Evolutionary conservation across 225 moss, liverwort and hornwort species (phyloP).

Genomic region (Physcomitrellopsis africana): DNA sequence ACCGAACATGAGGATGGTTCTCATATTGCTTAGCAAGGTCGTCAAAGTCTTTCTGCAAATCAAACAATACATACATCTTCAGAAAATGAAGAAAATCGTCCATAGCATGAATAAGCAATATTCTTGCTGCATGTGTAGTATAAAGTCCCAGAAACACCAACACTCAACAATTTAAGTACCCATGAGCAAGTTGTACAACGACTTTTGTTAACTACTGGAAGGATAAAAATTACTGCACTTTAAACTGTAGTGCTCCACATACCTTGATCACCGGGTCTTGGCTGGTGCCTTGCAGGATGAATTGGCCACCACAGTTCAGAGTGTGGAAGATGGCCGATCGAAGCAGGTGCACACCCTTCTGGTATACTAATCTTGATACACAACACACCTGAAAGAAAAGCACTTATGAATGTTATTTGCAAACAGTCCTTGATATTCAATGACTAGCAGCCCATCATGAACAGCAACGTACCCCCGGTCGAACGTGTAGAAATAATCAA

Average conservation of each 20-base stretch:
- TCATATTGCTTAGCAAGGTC: constrained; percentile 59
- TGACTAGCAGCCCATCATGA: not conserved
- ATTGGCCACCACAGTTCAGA: constrained; percentile 68
- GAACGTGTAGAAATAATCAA: not conserved
- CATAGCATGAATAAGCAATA: not conserved
- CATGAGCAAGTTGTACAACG: no score
- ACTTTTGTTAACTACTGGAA: no score
- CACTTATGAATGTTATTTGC: not conserved
- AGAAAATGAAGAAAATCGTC: not conserved
- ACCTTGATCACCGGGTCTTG: constrained; percentile 71
- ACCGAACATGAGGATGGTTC: constrained; percentile 63
- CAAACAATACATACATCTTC: not conserved
- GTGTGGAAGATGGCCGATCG: constrained; percentile 71
- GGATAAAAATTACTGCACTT: not conserved
- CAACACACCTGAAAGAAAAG: constrained; percentile 58
- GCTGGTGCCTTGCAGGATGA: constrained; percentile 77
- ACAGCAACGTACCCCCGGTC: not conserved
- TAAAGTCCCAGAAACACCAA: not conserved
- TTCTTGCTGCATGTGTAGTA: not conserved
- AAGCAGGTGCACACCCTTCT: constrained; percentile 79
- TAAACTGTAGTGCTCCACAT: not conserved
- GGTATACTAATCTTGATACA: constrained; percentile 78
- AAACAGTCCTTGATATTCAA: not conserved
- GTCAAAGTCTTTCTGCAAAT: constrained; percentile 56
- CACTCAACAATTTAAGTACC: no score